Evolutionary conservation across 257 asterid genomes (phyloP).

Genomic region (Leptodermis oblonga): DNA sequence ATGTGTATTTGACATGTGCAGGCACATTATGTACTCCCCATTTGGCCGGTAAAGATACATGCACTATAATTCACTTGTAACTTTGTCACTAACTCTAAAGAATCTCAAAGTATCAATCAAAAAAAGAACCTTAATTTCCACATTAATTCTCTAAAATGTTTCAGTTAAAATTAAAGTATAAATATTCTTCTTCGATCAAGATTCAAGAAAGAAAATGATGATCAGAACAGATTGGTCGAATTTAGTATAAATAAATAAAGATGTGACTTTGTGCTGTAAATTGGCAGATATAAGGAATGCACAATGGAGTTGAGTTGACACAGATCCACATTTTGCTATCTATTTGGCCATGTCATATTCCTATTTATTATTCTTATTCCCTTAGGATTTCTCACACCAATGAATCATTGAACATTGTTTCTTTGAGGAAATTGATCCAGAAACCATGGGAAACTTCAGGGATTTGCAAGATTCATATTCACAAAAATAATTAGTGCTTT

Average conservation of each 20-base stretch:
- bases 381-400: slow-evolving; percentile 1
- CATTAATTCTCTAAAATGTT: no score
- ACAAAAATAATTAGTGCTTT: neutral
- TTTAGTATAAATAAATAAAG: neutral
- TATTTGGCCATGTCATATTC: neutral
- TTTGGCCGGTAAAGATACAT: slow-evolving; percentile 39
- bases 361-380: neutral
- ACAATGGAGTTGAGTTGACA: slow-evolving; percentile 1
- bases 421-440: slow-evolving; percentile 3
- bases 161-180: no score
- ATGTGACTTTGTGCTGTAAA: neutral
- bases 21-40: slow-evolving; percentile 44
- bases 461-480: slow-evolving; percentile 11
- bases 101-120: slow-evolving; percentile 16
- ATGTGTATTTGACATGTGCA: slow-evolving; percentile 43
- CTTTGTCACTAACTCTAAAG: slow-evolving; percentile 29
- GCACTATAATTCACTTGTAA: slow-evolving; percentile 22
- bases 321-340: slow-evolving; percentile 12
- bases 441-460: neutral
- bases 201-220: neutral
- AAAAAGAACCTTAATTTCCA: no score
- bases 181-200: no score
- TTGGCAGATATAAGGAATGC: neutral
- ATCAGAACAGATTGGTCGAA: neutral
- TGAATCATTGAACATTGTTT: slow-evolving; percentile 3